Conservation (phyloP, 2,329 filamentous ascomycete species). For the Epichloe sylvatica region DNA sequence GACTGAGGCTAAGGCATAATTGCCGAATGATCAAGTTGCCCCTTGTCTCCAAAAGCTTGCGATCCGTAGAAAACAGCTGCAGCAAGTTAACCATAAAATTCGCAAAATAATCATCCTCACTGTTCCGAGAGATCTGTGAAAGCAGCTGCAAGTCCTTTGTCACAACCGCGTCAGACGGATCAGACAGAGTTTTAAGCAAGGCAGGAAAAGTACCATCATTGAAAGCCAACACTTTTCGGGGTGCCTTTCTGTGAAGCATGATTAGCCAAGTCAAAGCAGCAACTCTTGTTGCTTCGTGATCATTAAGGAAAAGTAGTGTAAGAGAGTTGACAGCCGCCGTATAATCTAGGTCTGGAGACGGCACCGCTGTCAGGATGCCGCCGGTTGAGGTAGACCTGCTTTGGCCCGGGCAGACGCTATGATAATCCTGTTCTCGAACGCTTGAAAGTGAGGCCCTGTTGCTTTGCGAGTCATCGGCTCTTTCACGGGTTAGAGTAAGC, state of each 20-base stretch:
- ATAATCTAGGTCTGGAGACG: constrained; percentile 72
- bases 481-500: constrained; percentile 30
- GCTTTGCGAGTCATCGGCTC: constrained; percentile 32
- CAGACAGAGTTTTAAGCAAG: constrained; percentile 86
- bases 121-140: constrained; percentile 91
- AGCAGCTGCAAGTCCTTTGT: constrained; percentile 86
- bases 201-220: constrained; percentile 96
- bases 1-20: constrained; percentile 80
- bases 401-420: constrained; percentile 37
- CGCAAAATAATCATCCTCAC: constrained; percentile 92
- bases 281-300: constrained; percentile 89
- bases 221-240: constrained; percentile 82
- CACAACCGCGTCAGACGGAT: constrained; percentile 89
- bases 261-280: constrained; percentile 92
- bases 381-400: constrained; percentile 33
- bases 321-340: constrained; percentile 86
- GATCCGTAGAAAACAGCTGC: constrained; percentile 88
- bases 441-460: constrained; percentile 39
- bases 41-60: constrained; percentile 76
- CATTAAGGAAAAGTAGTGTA: constrained; percentile 86
- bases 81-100: constrained; percentile 97
- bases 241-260: constrained; percentile 93
- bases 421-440: constrained; percentile 37
- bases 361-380: constrained; percentile 26
- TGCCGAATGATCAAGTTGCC: constrained; percentile 96